A percentile compares a stretch with the other conserved stretches of the same genome.
phyloP scores from a whole-genome alignment of 345 rosid genomes.

The Brassica carinata region DNA sequence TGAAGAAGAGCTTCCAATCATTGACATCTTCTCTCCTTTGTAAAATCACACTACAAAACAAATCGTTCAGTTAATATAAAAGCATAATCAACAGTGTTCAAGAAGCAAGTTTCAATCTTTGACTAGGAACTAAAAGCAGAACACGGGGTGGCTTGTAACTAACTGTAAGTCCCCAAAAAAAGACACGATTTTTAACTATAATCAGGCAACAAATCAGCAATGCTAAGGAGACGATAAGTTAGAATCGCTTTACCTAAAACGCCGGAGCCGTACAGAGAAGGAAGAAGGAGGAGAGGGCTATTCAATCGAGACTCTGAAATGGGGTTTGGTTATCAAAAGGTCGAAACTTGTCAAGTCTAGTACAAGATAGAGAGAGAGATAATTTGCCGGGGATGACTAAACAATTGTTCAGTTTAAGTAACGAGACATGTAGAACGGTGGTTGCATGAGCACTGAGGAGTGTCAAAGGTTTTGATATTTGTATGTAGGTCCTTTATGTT shows the following conservation, averaged over 20 bases:
- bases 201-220: constrained; percentile 13
- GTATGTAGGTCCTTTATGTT: not conserved
- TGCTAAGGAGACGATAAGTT: constrained; percentile 1
- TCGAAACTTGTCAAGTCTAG: not conserved
- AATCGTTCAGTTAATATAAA: not conserved
- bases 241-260: not conserved
- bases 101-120: not conserved
- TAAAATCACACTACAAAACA: constrained; percentile 15
- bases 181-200: not conserved
- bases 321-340: not conserved
- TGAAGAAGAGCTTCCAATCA: constrained; percentile 29
- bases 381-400: constrained; percentile 1
- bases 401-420: not conserved
- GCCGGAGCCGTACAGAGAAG: not conserved
- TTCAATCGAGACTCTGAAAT: constrained; percentile 3
- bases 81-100: not conserved
- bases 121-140: constrained; percentile 3
- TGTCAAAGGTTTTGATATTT: not conserved
- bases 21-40: constrained; percentile 35
- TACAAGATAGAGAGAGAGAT: not conserved
- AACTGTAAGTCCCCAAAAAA: not conserved
- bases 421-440: not conserved
- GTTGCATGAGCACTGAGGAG: constrained; percentile 30
- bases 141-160: not conserved
- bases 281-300: not conserved